phyloP scores from a whole-genome alignment of 257 asterid species.

The Sherardia arvensis region DNA sequence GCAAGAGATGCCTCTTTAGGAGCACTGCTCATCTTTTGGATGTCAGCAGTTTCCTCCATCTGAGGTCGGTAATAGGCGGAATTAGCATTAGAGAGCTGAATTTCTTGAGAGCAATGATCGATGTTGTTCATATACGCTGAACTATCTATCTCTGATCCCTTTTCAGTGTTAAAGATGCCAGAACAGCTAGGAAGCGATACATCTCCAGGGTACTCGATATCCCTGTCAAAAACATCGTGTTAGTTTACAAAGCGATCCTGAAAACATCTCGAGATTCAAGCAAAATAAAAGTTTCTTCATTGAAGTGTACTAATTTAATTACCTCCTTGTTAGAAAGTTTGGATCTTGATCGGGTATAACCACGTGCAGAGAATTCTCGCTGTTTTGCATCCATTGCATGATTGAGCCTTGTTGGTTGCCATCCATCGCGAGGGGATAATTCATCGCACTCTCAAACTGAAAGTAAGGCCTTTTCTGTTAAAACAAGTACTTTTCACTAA shows the following conservation, averaged over 20 bases:
- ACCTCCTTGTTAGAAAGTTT: conserved; percentile 42
- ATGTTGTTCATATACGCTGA: conserved; percentile 32
- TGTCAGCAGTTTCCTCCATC: conserved; percentile 14
- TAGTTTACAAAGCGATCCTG: neutral
- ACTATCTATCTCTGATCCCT: conserved; percentile 34
- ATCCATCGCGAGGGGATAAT: conserved; percentile 31
- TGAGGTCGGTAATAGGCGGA: neutral
- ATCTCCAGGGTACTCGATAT: conserved; percentile 38
- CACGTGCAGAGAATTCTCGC: conserved; percentile 41
- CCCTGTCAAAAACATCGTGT: conserved; percentile 26
- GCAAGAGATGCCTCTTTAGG: conserved; percentile 39
- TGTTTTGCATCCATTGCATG: conserved; percentile 43
- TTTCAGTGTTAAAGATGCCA: conserved; percentile 30
- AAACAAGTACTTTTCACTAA: neutral
- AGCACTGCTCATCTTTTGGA: conserved; percentile 9
- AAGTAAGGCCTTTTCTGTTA: neutral
- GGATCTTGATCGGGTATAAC: conserved; percentile 35
- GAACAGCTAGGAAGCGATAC: conserved; percentile 39
- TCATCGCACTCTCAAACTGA: conserved; percentile 42
- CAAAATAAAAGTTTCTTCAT: neutral
- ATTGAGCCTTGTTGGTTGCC: conserved; percentile 40
- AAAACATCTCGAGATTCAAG: neutral
- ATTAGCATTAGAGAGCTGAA: neutral
- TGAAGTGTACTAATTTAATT: conserved; percentile 23
- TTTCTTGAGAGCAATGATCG: conserved; percentile 2